A percentile compares a stretch with the other conserved stretches of the same genome.
phyloP scores from a whole-genome alignment of 441 rosid genomes.

The Syzygium syzygioides region DNA sequence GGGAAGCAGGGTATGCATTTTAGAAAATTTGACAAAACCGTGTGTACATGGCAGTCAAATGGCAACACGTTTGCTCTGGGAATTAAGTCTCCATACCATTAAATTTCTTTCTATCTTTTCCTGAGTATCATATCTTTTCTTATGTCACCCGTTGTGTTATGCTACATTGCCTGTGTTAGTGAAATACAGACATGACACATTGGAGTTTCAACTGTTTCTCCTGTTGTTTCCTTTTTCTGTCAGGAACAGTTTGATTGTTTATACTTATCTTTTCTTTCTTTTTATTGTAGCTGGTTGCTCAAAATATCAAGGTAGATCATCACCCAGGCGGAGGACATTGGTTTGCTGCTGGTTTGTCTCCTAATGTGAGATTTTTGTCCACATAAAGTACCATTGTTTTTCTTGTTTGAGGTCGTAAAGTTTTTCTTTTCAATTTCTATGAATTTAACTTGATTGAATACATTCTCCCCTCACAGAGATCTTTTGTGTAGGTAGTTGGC shows the following conservation, averaged over 20 bases:
- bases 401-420: constrained; percentile 5
- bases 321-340: constrained; percentile 99
- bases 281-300: constrained; percentile 56
- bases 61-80: neutral
- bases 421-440: neutral
- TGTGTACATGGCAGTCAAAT: neutral
- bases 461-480: neutral
- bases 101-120: neutral
- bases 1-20: neutral
- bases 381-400: constrained; percentile 6
- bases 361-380: constrained; percentile 58
- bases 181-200: neutral
- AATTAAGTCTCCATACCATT: neutral
- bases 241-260: neutral
- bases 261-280: neutral
- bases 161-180: neutral
- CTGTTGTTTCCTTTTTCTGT: neutral
- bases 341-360: constrained; percentile 99
- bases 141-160: neutral
- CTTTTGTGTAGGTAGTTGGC: constrained; percentile 57
- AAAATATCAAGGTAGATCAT: constrained; percentile 89
- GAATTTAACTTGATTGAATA: constrained; percentile 1
- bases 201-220: neutral
- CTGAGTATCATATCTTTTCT: neutral
- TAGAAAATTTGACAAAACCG: neutral